Conservation (phyloP, 164 flowering plant genomes). For the Macadamia tetraphylla region DNA sequence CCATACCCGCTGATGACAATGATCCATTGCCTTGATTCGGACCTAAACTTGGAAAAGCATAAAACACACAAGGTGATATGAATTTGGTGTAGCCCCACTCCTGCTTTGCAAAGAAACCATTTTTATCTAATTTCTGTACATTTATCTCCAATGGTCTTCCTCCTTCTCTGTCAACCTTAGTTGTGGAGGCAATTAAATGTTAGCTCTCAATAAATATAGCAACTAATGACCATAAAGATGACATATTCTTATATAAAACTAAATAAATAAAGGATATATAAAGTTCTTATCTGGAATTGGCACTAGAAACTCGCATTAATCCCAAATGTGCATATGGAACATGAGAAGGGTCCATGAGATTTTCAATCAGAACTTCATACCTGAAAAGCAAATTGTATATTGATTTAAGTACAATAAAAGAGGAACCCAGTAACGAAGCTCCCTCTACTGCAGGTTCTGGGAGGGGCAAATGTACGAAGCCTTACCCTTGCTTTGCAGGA, state of each 20-base stretch:
- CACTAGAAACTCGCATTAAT: slow-evolving; percentile 35
- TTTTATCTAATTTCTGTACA: slow-evolving; percentile 35
- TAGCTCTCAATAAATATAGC: slow-evolving; percentile 4
- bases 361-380: slow-evolving; percentile 81
- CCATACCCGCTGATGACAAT: slow-evolving; percentile 19
- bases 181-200: slow-evolving; percentile 25
- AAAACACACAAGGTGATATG: slow-evolving; percentile 61
- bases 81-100: slow-evolving; percentile 40
- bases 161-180: slow-evolving; percentile 78
- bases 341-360: slow-evolving; percentile 97
- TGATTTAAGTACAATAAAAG: not conserved
- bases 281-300: slow-evolving; percentile 40
- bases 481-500: too few species aligned
- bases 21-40: slow-evolving; percentile 21
- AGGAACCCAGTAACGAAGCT: too few species aligned
- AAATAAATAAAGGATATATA: not conserved
- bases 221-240: not conserved
- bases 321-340: slow-evolving; percentile 91
- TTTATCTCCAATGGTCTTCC: slow-evolving; percentile 59
- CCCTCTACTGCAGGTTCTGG: too few species aligned
- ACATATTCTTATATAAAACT: not conserved
- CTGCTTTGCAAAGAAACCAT: slow-evolving; percentile 54
- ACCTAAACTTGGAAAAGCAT: slow-evolving; percentile 21
- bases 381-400: slow-evolving; percentile 33
- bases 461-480: too few species aligned